Base-by-base conservation (phyloP, 179 eudicot genomes). In the Corrigiola litoralis region DNA sequence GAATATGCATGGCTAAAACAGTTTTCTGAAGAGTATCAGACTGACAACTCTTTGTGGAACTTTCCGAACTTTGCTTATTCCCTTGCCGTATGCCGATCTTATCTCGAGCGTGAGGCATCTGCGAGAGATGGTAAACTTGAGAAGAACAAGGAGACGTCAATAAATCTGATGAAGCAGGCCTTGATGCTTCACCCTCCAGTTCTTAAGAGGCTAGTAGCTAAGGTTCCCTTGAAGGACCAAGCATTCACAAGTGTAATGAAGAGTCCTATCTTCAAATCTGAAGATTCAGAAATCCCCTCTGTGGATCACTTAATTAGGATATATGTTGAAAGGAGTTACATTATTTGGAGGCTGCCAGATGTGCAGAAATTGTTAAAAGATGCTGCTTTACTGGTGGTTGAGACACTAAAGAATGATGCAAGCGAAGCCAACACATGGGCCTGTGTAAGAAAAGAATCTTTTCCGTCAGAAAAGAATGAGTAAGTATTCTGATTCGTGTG, bases 331-430 rank as follows among this genome's bases (percentile, higher is more conserved):
- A 83, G 87, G 81, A 91, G 95, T 78, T 88, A 91, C 65, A 60
- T 95, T 51, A 77, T 95, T 40, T 95, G 99, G 99, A 88, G 97
- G 77, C 79, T 95, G 63, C 99, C 99, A 20, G 90, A 82, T 58
- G 75, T 88, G 67, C 97, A 91, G 49, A 91, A 86, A 66, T 47
- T 95, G 72, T 80, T 95, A 21, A 81, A 73, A 79, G 84, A 88
- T 64, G 80, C 95, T 28, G 97, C 99, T 17, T 56, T 76, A n/a
- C 66, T 60, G 27, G 96, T 85, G 60, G 76, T 85, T 61, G 85
- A 88, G 59, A 75, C 77, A 12, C 75, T 95, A 72, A 73, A 77
- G 62, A 68, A 69, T 52, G 77, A 72, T 65, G 63, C 55, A 54
- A 79, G 79, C 55, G 96, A 86, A 70, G 92, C 87, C 52, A 69